phyloP scores from a whole-genome alignment of 2,329 filamentous ascomycete genomes.

The Fusarium cyanostomum region DNA sequence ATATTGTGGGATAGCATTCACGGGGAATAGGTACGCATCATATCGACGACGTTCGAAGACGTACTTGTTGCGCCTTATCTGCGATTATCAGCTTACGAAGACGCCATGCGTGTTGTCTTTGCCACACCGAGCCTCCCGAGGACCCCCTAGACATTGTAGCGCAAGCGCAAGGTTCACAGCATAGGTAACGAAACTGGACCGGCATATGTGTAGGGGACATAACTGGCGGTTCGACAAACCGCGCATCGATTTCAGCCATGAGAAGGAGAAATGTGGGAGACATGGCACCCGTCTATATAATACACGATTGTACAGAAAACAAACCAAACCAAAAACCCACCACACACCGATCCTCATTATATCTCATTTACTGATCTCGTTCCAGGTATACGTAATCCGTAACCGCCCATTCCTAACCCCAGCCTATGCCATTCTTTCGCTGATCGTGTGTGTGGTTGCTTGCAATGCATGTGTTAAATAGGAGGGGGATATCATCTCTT shows the following conservation, averaged over 20 bases:
- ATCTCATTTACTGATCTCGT: constrained; percentile 18
- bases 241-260: background rate
- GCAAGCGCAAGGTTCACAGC: constrained; percentile 1
- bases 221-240: background rate
- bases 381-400: constrained; percentile 21
- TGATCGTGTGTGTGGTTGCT: constrained; percentile 22
- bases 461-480: constrained; percentile 30
- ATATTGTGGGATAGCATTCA: constrained; percentile 27
- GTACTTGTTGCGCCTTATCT: constrained; percentile 5
- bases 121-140: constrained; percentile 30
- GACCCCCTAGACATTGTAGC: background rate
- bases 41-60: constrained; percentile 2
- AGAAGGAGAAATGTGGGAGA: constrained; percentile 4
- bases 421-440: constrained; percentile 20
- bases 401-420: background rate
- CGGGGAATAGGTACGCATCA: constrained; percentile 22
- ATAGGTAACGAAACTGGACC: background rate
- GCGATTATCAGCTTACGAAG: constrained; percentile 21
- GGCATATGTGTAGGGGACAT: background rate
- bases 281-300: constrained; percentile 35
- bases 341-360: constrained; percentile 16
- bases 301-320: constrained; percentile 35
- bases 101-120: constrained; percentile 9
- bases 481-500: constrained; percentile 45
- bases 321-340: constrained; percentile 7